A percentile compares a stretch with the other conserved stretches of the same genome.
These are phyloP conservation scores for Lycium barbarum DNA, from an alignment of 257 asterid genomes.

Conservation along the genomic window DNA sequence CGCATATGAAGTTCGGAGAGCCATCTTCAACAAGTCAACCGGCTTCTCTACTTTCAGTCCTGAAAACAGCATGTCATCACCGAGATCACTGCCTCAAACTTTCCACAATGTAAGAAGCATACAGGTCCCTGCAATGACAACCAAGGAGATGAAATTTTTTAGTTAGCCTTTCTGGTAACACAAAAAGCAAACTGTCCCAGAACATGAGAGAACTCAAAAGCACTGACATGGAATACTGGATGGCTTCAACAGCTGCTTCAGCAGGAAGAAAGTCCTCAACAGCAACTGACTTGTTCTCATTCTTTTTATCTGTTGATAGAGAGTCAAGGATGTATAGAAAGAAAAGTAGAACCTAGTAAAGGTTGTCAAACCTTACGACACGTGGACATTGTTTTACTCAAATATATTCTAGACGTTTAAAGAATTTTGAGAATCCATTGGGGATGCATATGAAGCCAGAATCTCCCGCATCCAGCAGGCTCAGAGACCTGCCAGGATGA, in stretches of 20 bases:
- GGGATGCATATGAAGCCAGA: not conserved
- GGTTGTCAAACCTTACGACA: not conserved
- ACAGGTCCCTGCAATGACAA: constrained; percentile 66
- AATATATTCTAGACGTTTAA: not conserved
- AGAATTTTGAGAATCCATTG: not conserved
- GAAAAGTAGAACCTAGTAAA: not conserved
- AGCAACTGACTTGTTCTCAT: constrained; percentile 82
- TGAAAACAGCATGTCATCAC: not conserved
- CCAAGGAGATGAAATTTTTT: not conserved
- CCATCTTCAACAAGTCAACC: not conserved
- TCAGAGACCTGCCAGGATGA: not conserved
- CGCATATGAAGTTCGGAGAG: not conserved
- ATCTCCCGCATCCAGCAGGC: not conserved
- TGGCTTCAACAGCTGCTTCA: constrained; percentile 70
- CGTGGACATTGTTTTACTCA: not conserved
- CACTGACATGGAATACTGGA: constrained; percentile 79
- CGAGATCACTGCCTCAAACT: constrained; percentile 68
- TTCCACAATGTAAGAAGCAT: constrained; percentile 84
- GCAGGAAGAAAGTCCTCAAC: constrained; percentile 89
- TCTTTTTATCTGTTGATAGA: constrained; percentile 66
- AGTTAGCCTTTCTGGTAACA: not conserved
- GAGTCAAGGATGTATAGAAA: constrained; percentile 45
- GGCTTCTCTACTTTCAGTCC: not conserved
- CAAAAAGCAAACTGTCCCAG: not conserved
- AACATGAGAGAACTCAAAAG: not conserved